These are phyloP conservation scores for Euphorbia lathyris DNA, from an alignment of 345 rosid species.

Conservation along the genomic window DNA sequence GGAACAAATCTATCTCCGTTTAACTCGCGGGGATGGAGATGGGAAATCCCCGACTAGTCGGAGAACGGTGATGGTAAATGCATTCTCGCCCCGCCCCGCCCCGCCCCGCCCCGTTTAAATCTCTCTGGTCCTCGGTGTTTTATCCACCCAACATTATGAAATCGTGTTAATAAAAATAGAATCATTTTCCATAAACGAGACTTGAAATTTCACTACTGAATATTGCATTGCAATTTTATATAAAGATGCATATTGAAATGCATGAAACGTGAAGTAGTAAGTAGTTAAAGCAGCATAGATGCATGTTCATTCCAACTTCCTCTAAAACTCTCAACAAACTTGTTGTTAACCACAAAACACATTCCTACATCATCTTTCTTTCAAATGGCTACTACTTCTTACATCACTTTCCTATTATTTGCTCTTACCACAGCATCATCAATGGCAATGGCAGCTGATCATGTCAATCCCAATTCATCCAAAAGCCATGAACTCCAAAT, in stretches of 20 bases:
- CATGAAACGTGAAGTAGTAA: slow-evolving; percentile 21
- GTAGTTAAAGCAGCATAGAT: slow-evolving; percentile 30
- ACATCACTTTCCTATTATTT: slow-evolving; percentile 12
- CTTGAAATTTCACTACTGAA: too few species aligned
- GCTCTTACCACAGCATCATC: slow-evolving; percentile 7
- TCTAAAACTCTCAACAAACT: background rate
- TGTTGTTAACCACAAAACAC: background rate
- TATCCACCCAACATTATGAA: too few species aligned
- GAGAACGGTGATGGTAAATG: too few species aligned
- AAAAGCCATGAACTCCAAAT: slow-evolving; percentile 35
- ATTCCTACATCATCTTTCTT: background rate
- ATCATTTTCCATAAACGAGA: too few species aligned
- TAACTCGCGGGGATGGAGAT: too few species aligned
- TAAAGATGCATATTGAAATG: background rate
- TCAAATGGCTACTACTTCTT: slow-evolving; percentile 4
- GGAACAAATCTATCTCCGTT: too few species aligned
- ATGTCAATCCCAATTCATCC: background rate
- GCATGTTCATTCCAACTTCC: slow-evolving; percentile 27
- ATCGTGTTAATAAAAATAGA: too few species aligned
- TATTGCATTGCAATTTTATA: too few species aligned
- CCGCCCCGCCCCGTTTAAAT: too few species aligned
- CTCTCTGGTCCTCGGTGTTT: too few species aligned
- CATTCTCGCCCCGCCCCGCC: too few species aligned
- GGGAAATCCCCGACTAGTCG: too few species aligned
- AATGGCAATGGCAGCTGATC: background rate